Base-by-base conservation (phyloP, 805 yeast species). In the Groenewaldozyma tartarivorans region DNA sequence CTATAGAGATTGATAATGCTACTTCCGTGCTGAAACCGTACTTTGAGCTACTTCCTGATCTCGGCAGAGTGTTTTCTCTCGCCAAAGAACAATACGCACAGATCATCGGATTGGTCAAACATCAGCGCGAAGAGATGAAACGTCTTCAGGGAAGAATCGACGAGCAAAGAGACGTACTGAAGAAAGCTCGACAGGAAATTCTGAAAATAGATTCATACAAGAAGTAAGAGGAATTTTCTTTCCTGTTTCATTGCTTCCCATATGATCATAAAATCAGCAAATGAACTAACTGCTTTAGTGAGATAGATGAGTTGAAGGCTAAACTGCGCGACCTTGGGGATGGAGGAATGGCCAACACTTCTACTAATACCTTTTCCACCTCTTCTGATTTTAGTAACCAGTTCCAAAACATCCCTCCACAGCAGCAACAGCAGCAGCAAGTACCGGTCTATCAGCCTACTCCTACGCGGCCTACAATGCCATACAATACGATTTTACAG, bases 151-250 rank as follows among this genome's bases (percentile, higher is more conserved):
- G 29, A 7, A 24, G 24, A 15, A 13, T 36, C 9, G 29, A 6
- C n/a, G 29, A 18, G 16, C 37, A 34, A 19, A 15, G 27, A 18
- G 20, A 36, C 9, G 36, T 11, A 15, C 37, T 36, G 15, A 19
- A 21, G 37, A 36, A 19, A 20, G 39, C 37, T 5, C 35, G 37
- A 18, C 33, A 36, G 6, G 39, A 21, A 11, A 36, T 36, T 21
- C 19, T 17, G 15, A 21, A 24, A 36, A 15, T 17, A 15, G 16
- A 24, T 13, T 13, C 16, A 11, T 34, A 16, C 37, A 15, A 15
- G n/a, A 32, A 34, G 37, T 24, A 24, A 24, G 29, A 7, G 7
- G 13, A 9, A 9, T 7, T 13, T 24, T 24, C 13, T 24, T 24
- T 24, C 7, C 7, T 24, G 29, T 13, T 24, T 13, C 7, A 13